Conservation (phyloP, 179 eudicot species). For the Silene noctiflora region DNA sequence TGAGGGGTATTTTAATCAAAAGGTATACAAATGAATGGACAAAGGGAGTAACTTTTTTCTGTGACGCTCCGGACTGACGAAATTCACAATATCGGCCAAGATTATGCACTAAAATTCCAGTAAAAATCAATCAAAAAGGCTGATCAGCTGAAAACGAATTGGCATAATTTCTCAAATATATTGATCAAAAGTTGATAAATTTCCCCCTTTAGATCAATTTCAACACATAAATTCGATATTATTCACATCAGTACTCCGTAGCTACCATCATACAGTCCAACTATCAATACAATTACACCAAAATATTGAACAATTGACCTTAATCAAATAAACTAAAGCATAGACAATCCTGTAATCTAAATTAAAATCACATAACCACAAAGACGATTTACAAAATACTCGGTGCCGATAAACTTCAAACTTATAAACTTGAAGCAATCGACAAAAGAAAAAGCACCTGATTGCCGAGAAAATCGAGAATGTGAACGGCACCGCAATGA, state of each 20-base stretch:
- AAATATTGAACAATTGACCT: background rate
- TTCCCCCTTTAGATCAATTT: background rate
- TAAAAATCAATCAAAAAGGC: background rate
- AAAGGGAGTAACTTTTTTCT: too few species aligned
- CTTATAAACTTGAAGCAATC: background rate
- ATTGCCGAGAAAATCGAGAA: slow-evolving; percentile 93
- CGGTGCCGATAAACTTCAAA: background rate
- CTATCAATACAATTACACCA: background rate
- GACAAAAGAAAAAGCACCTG: slow-evolving; percentile 39
- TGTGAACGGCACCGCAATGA: slow-evolving; percentile 61
- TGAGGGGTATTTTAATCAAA: too few species aligned
- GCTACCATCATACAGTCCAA: background rate
- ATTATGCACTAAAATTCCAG: background rate
- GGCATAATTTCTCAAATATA: background rate
- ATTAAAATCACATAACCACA: background rate
- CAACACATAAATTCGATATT: too few species aligned
- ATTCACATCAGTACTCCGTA: background rate
- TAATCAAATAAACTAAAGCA: background rate
- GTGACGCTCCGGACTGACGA: too few species aligned
- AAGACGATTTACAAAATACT: background rate
- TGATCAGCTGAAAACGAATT: background rate
- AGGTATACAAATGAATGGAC: too few species aligned
- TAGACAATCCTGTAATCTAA: background rate
- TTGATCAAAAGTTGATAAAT: background rate
- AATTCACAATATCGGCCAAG: too few species aligned